Evolutionary conservation across 2,329 filamentous ascomycete genomes (phyloP).

Genomic region (Phoma sp.): DNA sequence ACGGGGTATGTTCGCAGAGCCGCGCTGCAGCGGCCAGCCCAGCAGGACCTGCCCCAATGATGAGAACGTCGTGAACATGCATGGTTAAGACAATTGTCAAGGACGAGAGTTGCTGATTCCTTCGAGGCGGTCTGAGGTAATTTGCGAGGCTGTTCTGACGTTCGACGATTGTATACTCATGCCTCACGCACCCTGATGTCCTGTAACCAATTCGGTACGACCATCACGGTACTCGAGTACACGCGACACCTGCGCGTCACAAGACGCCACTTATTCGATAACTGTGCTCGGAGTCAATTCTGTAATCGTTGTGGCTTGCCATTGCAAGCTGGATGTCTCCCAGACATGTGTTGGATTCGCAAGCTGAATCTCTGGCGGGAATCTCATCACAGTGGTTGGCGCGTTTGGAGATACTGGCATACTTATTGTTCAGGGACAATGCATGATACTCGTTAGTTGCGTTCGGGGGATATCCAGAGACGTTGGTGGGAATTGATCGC

Average conservation of each 20-base stretch:
- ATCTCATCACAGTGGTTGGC: not conserved
- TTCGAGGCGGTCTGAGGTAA: not conserved
- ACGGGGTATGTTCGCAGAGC: conserved; percentile 74
- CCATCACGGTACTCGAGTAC: conserved; percentile 36
- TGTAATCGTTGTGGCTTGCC: not conserved
- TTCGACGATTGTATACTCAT: conserved; percentile 4
- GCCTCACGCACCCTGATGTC: conserved; percentile 34
- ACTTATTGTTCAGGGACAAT: not conserved
- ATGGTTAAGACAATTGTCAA: conserved; percentile 12
- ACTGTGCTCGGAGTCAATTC: not conserved
- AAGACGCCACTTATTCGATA: not conserved
- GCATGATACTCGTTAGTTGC: not conserved
- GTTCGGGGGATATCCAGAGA: not conserved
- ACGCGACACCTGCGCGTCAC: conserved; percentile 2
- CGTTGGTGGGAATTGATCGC: not conserved
- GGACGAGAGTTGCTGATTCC: no score
- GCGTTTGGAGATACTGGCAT: not conserved
- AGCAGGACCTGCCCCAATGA: conserved; percentile 77
- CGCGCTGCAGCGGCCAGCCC: conserved; percentile 77
- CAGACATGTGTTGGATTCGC: not conserved
- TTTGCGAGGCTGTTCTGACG: not conserved
- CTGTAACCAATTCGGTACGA: conserved; percentile 8
- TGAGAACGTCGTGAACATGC: conserved; percentile 69
- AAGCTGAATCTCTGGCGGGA: not conserved
- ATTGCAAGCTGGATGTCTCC: not conserved